Base-by-base conservation (phyloP, 208 protist genomes). In the Trypanosoma mega region DNA sequence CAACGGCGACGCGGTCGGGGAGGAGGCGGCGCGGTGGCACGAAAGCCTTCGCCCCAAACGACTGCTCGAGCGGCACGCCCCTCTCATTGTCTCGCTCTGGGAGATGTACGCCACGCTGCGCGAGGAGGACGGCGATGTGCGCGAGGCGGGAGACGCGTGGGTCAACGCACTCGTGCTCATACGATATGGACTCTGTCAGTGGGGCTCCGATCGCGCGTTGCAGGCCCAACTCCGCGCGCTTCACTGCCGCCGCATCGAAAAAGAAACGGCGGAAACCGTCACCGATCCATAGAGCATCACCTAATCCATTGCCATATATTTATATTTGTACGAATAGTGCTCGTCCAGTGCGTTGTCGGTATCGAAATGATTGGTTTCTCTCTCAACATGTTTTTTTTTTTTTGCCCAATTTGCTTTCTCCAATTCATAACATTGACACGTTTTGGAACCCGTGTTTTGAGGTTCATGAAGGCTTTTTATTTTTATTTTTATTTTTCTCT, bases 181-280 rank as follows among this genome's bases (percentile, higher is more conserved):
- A 3, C 60, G 50, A 4, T 30, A 59, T 30, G 60, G 60, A 23
- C 21, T 67, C 21, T 67, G 50, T 33, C 50, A 51, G 31, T n/a
- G 44, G 14, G 51, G 26, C 16, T 67, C 60, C 33, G 60, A 67
- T n/a, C 60, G 50, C 18, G 56, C 39, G 21, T 27, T 67, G 36
- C 23, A 30, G 1, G 60, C 49, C n/a, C 60, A 67, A 29, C 11
- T 67, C 14, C 54, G 39, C 30, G 50, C 60, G 6, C 43, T 67
- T 9, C 50, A 59, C 18, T 67, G 8, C 18, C 27, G 36, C 31
- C 31, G 21, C 9, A 21, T 30, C 7, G 11, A n/a, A 12, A 5
- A 48, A 52, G 29, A 26, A 20, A 5, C 9, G 39, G 20, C 31
- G 27, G 20, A 33, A 18, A 20, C 34, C 8, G 34, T 12, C 34